Conservation (phyloP, 148 eudicot genomes). For the Vaccinium darrowii region DNA sequence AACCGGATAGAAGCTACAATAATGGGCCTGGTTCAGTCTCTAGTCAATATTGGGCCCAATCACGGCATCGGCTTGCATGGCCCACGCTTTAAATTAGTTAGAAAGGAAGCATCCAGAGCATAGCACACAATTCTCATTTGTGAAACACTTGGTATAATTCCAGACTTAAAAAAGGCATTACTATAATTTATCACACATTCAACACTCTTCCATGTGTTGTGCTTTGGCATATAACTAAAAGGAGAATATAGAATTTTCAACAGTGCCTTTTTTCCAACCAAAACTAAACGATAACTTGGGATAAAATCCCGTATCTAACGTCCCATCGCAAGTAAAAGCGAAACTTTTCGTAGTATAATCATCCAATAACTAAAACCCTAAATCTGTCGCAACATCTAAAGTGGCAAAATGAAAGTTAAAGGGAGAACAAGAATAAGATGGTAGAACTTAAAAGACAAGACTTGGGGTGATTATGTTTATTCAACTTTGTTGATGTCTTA, state of each 20-base stretch:
- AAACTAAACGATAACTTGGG: not conserved
- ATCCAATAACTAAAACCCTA: not conserved
- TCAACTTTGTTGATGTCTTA: not conserved
- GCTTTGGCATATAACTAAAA: not conserved
- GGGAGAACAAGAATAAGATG: not conserved
- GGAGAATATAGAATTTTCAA: slow-evolving; percentile 8
- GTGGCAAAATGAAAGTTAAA: not conserved
- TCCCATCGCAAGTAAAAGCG: not conserved
- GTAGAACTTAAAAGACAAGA: not conserved
- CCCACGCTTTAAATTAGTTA: not conserved
- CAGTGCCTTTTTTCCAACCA: not conserved
- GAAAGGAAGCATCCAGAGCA: not conserved
- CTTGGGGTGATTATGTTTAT: not conserved
- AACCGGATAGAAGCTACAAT: too few relatives aligned
- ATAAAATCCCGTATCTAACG: slow-evolving; percentile 10
- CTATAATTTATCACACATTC: not conserved
- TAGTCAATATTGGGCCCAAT: not conserved
- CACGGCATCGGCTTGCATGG: not conserved
- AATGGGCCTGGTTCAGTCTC: not conserved
- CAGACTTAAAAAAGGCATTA: not conserved
- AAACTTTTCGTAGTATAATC: not conserved
- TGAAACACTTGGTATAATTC: not conserved
- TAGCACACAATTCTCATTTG: not conserved
- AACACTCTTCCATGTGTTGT: not conserved
- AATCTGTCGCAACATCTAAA: not conserved